Percentiles rank a stretch among this genome's conserved stretches.
Conservation (phyloP, 257 asterid species). For the Penstemon newberryi region DNA sequence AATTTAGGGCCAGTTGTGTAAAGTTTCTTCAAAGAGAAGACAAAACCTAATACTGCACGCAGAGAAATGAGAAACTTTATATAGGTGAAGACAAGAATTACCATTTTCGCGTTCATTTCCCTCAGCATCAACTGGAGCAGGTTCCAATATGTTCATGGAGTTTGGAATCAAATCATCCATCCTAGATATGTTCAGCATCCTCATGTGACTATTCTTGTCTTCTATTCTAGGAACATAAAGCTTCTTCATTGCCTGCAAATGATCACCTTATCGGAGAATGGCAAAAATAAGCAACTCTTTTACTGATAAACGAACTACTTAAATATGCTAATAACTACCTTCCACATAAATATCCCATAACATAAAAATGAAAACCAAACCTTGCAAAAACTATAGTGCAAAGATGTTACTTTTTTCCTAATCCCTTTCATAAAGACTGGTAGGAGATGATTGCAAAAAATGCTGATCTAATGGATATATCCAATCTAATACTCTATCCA, state of each 20-base stretch:
- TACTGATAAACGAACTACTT: constrained; percentile 6
- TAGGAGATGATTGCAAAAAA: too few relatives aligned
- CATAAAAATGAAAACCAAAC: neutral
- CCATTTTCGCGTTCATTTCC: constrained; percentile 92
- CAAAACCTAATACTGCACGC: neutral
- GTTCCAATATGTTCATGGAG: constrained; percentile 93
- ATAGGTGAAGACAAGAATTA: constrained; percentile 29
- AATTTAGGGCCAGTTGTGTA: constrained; percentile 20
- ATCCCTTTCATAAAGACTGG: too few relatives aligned
- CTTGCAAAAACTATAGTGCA: constrained; percentile 1
- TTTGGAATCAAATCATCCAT: constrained; percentile 81
- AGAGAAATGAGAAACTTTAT: constrained; percentile 16
- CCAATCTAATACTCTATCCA: too few relatives aligned
- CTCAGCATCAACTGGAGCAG: constrained; percentile 62
- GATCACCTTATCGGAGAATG: constrained; percentile 48
- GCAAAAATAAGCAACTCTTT: constrained; percentile 25
- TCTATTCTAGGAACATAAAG: constrained; percentile 93
- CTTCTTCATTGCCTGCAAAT: constrained; percentile 59
- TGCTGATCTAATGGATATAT: too few relatives aligned
- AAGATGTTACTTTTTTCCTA: constrained; percentile 2
- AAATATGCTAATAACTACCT: neutral
- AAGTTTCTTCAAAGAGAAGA: neutral
- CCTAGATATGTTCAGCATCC: constrained; percentile 80
- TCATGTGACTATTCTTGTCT: constrained; percentile 89
- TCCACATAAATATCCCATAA: neutral